phyloP scores from a whole-genome alignment of 148 eudicot species.

The Fallopia convolvulus region DNA sequence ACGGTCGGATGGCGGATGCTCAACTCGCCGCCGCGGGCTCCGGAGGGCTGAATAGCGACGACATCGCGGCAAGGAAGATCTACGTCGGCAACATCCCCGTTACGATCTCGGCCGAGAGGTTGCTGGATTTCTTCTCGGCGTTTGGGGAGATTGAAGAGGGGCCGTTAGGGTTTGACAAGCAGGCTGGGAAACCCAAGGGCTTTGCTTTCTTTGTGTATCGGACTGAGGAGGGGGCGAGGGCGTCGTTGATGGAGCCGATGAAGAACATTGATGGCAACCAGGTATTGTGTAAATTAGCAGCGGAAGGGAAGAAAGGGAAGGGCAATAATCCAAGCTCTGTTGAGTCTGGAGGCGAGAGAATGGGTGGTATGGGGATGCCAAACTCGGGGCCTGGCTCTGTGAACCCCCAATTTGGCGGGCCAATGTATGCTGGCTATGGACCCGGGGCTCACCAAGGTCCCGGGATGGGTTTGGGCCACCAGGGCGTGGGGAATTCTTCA shows the following conservation, averaged over 20 bases:
- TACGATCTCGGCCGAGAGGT: conserved; percentile 61
- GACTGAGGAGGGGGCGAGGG: conserved; percentile 78
- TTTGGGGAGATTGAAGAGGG: conserved; percentile 96
- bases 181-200: conserved; percentile 65
- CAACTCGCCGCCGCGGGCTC: conserved; percentile 57
- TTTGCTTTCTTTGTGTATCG: conserved; percentile 88
- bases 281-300: conserved; percentile 73
- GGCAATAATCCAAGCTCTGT: conserved; percentile 19
- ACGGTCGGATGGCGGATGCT: conserved; percentile 79
- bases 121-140: conserved; percentile 47
- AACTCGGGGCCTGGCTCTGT: conserved; percentile 20
- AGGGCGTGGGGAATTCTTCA: conserved; percentile 16
- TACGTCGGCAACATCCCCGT: conserved; percentile 83
- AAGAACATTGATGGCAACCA: conserved; percentile 79
- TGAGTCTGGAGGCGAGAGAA: conserved; percentile 20
- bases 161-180: conserved; percentile 87
- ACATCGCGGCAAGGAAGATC: conserved; percentile 68
- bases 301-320: conserved; percentile 80
- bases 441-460: conserved; percentile 26
- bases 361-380: conserved; percentile 17
- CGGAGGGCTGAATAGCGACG: conserved; percentile 29
- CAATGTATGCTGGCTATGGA: conserved; percentile 27
- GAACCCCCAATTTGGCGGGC: conserved; percentile 36
- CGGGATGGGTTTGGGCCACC: conserved; percentile 33
- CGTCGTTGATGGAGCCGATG: conserved; percentile 58